Conservation (phyloP, 2,329 filamentous ascomycete species). For the Colletotrichum tamarilloi region DNA sequence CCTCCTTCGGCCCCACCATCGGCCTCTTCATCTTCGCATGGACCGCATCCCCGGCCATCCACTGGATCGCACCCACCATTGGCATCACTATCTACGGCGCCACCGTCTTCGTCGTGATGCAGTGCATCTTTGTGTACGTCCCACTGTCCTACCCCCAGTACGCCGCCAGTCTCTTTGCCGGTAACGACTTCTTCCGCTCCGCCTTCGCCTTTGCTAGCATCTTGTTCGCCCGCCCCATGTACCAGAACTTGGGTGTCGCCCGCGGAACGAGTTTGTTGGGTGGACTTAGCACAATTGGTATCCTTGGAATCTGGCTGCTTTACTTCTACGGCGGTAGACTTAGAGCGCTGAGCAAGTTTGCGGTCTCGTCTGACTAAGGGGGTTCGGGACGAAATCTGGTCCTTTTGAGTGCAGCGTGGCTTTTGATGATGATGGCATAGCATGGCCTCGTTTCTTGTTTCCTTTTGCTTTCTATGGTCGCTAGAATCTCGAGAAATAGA, state of each 20-base stretch:
- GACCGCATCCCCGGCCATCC: constrained; percentile 62
- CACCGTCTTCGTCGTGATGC: constrained; percentile 65
- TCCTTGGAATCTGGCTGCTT: constrained; percentile 69
- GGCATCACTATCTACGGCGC: constrained; percentile 66
- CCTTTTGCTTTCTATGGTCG: neutral
- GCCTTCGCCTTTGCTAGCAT: constrained; percentile 70
- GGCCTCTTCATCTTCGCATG: constrained; percentile 72
- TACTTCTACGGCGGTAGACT: constrained; percentile 67
- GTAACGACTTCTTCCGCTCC: constrained; percentile 69
- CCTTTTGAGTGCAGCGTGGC: neutral
- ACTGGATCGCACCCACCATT: constrained; percentile 67
- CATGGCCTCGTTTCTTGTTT: neutral
- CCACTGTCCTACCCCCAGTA: constrained; percentile 66
- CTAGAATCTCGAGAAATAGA: neutral
- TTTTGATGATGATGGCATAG: neutral
- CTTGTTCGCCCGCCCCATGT: constrained; percentile 70
- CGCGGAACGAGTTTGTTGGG: constrained; percentile 67
- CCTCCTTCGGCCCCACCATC: constrained; percentile 63
- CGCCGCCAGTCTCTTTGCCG: constrained; percentile 69
- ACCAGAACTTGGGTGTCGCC: constrained; percentile 67
- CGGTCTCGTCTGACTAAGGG: constrained; percentile 45
- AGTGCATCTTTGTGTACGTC: constrained; percentile 71
- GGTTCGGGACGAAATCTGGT: neutral
- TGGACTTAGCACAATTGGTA: constrained; percentile 63
- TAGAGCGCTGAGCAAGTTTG: constrained; percentile 68